Evolutionary conservation across 768 basidiomycete genomes (phyloP).

Genomic region (Leccinum boreale): DNA sequence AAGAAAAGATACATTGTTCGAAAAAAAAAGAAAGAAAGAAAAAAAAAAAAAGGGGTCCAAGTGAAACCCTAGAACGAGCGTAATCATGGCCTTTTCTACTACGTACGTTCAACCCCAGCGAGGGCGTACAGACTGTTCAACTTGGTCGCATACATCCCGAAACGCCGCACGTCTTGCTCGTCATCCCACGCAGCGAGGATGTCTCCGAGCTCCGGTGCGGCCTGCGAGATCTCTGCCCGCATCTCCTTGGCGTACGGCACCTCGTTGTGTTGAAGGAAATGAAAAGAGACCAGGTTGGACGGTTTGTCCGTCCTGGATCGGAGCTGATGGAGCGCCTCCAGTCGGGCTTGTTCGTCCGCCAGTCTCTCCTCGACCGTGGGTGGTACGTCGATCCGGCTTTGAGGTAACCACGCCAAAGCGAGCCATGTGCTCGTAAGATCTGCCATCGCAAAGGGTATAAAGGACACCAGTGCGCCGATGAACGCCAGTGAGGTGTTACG

Average conservation of each 20-base stretch:
- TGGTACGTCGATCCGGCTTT: constrained; percentile 32
- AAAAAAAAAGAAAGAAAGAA: not conserved
- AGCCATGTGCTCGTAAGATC: constrained; percentile 52
- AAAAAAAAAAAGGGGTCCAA: not conserved
- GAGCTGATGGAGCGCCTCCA: constrained; percentile 23
- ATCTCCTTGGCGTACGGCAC: constrained; percentile 20
- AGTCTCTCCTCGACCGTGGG: constrained; percentile 32
- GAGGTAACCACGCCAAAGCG: constrained; percentile 36
- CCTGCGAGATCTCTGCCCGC: constrained; percentile 14
- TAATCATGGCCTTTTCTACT: not conserved
- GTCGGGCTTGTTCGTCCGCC: constrained; percentile 36
- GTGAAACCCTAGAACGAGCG: not conserved
- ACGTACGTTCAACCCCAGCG: not conserved
- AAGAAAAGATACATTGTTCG: not conserved
- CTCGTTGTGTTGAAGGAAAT: constrained; percentile 20
- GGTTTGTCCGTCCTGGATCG: constrained; percentile 23
- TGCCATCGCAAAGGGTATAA: constrained; percentile 47
- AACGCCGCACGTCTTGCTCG: constrained; percentile 23
- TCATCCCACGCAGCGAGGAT: constrained; percentile 27
- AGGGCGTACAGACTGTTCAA: constrained; percentile 24
- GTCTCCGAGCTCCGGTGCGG: constrained; percentile 13
- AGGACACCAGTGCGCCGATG: constrained; percentile 40
- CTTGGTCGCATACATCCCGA: constrained; percentile 27
- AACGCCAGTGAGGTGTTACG: constrained; percentile 46
- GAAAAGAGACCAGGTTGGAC: constrained; percentile 26